Evolutionary conservation across 129 eudicot genomes (phyloP).

Genomic region (Centrapalus pauciflorus): DNA sequence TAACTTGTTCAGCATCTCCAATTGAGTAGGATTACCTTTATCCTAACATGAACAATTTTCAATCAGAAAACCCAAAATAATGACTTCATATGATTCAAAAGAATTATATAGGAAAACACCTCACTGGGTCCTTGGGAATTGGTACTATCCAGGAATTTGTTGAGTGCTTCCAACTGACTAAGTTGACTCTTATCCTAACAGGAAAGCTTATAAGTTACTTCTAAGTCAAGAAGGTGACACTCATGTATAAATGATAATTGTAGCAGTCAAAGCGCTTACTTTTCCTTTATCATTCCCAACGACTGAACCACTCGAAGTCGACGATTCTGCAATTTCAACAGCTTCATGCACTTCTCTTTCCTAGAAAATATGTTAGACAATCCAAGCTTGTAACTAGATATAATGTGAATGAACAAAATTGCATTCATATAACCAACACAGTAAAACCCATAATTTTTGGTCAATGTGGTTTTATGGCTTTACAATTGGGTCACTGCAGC

Average conservation of each 20-base stretch:
- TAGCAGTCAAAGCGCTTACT: slow-evolving; percentile 11
- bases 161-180: slow-evolving; percentile 36
- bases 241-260: background rate
- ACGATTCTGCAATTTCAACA: slow-evolving; percentile 31
- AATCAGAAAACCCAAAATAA: slow-evolving; percentile 1
- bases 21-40: slow-evolving; percentile 35
- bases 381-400: slow-evolving; percentile 8
- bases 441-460: slow-evolving; percentile 10
- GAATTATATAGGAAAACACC: slow-evolving; percentile 30
- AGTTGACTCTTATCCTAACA: slow-evolving; percentile 54
- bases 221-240: background rate
- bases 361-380: slow-evolving; percentile 28
- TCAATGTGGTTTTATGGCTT: slow-evolving; percentile 13
- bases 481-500: background rate
- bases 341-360: slow-evolving; percentile 38
- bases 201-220: slow-evolving; percentile 4
- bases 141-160: slow-evolving; percentile 30
- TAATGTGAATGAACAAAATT: background rate
- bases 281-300: slow-evolving; percentile 21
- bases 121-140: slow-evolving; percentile 33
- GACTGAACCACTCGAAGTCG: slow-evolving; percentile 23
- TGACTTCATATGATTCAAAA: background rate
- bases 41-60: slow-evolving; percentile 35
- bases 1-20: slow-evolving; percentile 39
- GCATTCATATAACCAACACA: background rate